Evolutionary conservation across 371 early-diverging fungal genomes (phyloP), one percentile per base, ranked within the genome.

Genomic region (Neoconidiobolus thromboides): DNA sequence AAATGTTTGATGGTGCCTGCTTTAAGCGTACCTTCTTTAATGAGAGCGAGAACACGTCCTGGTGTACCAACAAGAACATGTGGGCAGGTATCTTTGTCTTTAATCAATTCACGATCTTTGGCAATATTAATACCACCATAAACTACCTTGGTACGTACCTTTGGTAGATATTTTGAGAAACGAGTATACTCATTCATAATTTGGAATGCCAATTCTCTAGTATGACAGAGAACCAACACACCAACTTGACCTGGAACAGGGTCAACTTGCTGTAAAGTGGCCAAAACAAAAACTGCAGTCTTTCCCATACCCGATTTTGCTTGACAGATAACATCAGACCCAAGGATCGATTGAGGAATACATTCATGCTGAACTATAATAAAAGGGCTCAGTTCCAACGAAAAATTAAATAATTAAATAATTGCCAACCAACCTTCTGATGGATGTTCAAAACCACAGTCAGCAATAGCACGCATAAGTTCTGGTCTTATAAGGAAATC

Each of bases 241-340:
- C 86, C 76, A 10, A 86, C 85, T 58, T 85, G 82, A 44, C 85
- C 87, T 7, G 79, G 76, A 39, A 81, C 73, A 48, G 87, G 82
- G 61, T 92, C 92, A 48, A 96, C 80, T 72, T 96, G 93, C 73
- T 99, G 95, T 44, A 99, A 81, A 9, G 93, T 85, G 7, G 96
- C 90, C 51, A 98, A 77, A 2, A 97, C 95, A 72, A 98, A 99
- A 44, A 96, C 97, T 14, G 96, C 96, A 1, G 99, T 99, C 75
- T 99, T 99, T 65, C 99, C 99, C 91, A 97, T 91, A 72, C 99
- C 99, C 63, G 90, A 89, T 76, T 98, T 96, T 72, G 99, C 98
- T 73, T 98, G 98, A 74, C 94, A 96, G 47, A 99, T 78, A 48
- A 98, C 92, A 73, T 97, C 97, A 78, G 83, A 86, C 62, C 96